These are phyloP conservation scores for Boletus tomentosulus DNA, from an alignment of 768 basidiomycete genomes.

Conservation along the genomic window DNA sequence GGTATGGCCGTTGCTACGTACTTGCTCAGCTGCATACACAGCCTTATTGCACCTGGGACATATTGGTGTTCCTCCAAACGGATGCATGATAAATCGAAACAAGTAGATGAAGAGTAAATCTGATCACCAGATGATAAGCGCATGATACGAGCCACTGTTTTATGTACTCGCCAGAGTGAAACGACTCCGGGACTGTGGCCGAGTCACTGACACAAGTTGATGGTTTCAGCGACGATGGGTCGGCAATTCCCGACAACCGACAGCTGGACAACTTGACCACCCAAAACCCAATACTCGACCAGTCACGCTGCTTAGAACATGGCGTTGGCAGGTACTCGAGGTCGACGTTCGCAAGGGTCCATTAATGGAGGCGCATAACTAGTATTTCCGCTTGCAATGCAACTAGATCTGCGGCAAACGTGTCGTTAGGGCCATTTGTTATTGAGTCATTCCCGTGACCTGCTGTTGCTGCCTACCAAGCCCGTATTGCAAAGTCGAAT, in stretches of 20 bases:
- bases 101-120: not conserved
- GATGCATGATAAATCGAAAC: conserved; percentile 47
- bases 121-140: conserved; percentile 5
- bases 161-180: conserved; percentile 11
- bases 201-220: not conserved
- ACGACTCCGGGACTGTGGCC: not conserved
- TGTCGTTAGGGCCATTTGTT: not conserved
- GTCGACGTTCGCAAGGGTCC: not conserved
- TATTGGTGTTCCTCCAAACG: conserved; percentile 64
- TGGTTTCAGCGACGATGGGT: not conserved
- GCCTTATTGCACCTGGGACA: conserved; percentile 73
- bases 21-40: conserved; percentile 90
- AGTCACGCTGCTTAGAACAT: not conserved
- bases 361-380: not conserved
- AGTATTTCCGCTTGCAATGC: not conserved
- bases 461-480: not conserved
- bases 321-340: not conserved
- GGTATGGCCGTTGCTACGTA: conserved; percentile 24
- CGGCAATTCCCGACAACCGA: conserved; percentile 18
- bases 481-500: not conserved
- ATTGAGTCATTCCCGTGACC: not conserved
- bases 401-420: not conserved
- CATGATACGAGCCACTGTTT: not conserved
- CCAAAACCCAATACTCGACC: not conserved
- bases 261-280: not conserved